Conservation (phyloP, 306 rosid species). For the Castanea sativa region DNA sequence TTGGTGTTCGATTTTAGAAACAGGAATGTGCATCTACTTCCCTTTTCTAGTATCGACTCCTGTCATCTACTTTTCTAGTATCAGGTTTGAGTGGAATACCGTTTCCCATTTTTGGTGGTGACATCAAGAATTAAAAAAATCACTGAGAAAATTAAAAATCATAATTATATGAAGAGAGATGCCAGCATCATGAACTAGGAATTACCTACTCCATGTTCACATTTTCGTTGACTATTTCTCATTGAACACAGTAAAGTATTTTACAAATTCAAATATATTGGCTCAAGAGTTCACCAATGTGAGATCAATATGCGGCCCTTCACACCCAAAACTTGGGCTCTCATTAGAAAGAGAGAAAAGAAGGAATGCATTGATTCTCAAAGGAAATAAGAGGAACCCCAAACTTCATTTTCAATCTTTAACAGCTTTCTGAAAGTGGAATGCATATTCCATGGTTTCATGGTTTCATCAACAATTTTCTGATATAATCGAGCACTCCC, state of each 20-base stretch:
- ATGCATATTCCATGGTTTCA: conserved; percentile 33
- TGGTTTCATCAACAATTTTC: conserved; percentile 53
- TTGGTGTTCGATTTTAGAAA: too few species aligned
- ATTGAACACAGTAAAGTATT: not conserved
- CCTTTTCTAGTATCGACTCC: too few species aligned
- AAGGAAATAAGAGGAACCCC: conserved; percentile 6
- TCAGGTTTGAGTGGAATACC: not conserved
- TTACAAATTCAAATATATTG: conserved; percentile 16
- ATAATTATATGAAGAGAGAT: not conserved
- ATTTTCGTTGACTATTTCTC: not conserved
- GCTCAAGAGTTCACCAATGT: conserved; percentile 4
- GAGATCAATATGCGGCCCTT: conserved; percentile 16
- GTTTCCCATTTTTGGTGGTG: not conserved
- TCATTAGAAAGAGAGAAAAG: conserved; percentile 17
- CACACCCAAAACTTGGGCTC: conserved; percentile 17
- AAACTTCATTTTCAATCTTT: conserved; percentile 13
- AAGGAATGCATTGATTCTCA: conserved; percentile 9
- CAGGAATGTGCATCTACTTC: too few species aligned
- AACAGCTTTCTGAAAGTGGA: conserved; percentile 1
- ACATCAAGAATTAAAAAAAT: not conserved
- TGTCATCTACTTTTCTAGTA: not conserved
- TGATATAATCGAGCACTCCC: conserved; percentile 53
- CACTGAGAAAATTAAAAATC: not conserved
- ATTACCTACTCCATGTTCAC: not conserved
- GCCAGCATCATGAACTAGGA: not conserved